Base-by-base conservation (phyloP, 2,329 filamentous ascomycete genomes). In the Monosporascus cannonballus region DNA sequence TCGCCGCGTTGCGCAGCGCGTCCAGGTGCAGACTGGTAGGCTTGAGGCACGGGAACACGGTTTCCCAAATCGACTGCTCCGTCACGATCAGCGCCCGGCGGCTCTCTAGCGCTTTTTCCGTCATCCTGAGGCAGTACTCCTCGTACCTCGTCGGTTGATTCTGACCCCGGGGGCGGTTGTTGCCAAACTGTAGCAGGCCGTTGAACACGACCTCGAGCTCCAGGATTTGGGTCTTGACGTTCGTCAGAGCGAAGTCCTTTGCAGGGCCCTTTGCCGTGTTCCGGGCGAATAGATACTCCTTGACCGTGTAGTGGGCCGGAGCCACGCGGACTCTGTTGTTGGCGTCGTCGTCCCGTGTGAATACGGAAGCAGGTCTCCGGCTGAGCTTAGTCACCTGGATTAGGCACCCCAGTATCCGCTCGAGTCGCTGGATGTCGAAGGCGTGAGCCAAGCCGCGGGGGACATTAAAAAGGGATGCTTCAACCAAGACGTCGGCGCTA, bases 261-360 rank as follows among this genome's bases (percentile, higher is more conserved):
- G 62, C 63, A 2, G 47, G 20, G 5, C 56, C 57, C 1, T 54
- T 36, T 2, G 51, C 52, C 22, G 57, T 60, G 1, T 51, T 14
- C 3, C 48, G 27, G n/a, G 49, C 54, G 44, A 60, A 63, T 6
- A 66, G 55, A 11, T 61, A 66, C 42, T 66, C 63, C 47, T 56
- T 61, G 17, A 66, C 63, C 15, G 62, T 66, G 20, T 63, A 66
- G 47, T 66, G 62, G 7, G 63, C 60, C 17, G 64, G 41, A 15
- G 37, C 48, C 20, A 57, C 61, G 30, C 50, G 60, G 38, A 59
- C 55, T 34, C 56, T 55, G 17, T 17, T 1, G 15, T 24, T 2
- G 20, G 17, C 47, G 18, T 59, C 59, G 9, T 60, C 49, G 1
- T 54, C 51, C n/a, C 54, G 60, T 27, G 11, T 25, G 44, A 56